Evolutionary conservation across 352 stramenopile genomes (phyloP).

Genomic region (Phytophthora megakarya): DNA sequence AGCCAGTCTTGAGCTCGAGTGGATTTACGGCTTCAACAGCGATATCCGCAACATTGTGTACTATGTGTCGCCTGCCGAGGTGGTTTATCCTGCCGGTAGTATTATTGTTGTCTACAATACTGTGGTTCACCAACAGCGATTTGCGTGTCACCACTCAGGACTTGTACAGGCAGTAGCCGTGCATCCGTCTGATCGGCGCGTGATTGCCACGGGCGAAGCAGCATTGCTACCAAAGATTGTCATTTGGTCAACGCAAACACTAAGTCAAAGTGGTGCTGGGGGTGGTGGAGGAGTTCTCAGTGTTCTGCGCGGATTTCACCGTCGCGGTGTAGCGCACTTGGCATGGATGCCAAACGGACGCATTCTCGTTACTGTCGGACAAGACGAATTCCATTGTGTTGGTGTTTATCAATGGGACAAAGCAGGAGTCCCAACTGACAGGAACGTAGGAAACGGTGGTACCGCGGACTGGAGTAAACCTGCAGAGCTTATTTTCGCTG

Average conservation of each 20-base stretch:
- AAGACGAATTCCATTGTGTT: constrained; percentile 73
- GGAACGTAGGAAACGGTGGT: not conserved
- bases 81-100: constrained; percentile 66
- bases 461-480: constrained; percentile 59
- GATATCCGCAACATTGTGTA: constrained; percentile 58
- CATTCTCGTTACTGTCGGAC: constrained; percentile 66
- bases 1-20: constrained; percentile 74
- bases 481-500: constrained; percentile 58
- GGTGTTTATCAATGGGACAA: constrained; percentile 81
- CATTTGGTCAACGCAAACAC: constrained; percentile 58
- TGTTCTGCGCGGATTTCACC: constrained; percentile 71
- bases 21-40: constrained; percentile 84
- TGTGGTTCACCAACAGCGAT: constrained; percentile 73
- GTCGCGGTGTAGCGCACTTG: constrained; percentile 62
- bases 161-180: constrained; percentile 63
- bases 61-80: constrained; percentile 68
- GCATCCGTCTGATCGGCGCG: constrained; percentile 49
- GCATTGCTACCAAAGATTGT: constrained; percentile 64
- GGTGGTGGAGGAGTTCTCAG: constrained; percentile 50
- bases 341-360: constrained; percentile 78
- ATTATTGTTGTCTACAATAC: constrained; percentile 73
- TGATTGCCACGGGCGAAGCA: constrained; percentile 69
- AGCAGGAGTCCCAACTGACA: constrained; percentile 3
- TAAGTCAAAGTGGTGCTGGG: constrained; percentile 37
- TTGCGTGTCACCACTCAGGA: constrained; percentile 65